Percentiles rank a stretch among this genome's conserved stretches.
Evolutionary conservation across 805 yeast species (phyloP).

Genomic region (Lachancea dasiensis): DNA sequence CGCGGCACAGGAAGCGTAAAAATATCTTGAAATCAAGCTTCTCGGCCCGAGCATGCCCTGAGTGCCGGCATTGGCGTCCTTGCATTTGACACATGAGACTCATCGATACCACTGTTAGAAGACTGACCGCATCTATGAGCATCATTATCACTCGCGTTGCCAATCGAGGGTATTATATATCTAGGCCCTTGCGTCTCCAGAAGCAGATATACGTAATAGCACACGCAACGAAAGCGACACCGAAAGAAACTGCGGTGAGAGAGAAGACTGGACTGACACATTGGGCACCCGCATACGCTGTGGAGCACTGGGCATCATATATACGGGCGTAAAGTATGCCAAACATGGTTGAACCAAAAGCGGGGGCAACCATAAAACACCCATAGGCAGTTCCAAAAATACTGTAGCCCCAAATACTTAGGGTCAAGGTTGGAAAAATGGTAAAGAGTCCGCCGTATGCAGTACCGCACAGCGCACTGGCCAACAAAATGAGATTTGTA

Average conservation of each 20-base stretch:
- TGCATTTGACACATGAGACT: no score
- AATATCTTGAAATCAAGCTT: no score
- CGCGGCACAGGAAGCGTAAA: no score
- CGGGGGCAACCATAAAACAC: slow-evolving; percentile 80
- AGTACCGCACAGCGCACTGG: slow-evolving; percentile 55
- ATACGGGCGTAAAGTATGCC: slow-evolving; percentile 65
- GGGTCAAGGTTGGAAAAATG: slow-evolving; percentile 75
- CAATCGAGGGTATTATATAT: slow-evolving; percentile 1
- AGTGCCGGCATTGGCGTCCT: no score
- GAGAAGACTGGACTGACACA: slow-evolving; percentile 23
- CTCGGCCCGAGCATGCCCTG: no score
- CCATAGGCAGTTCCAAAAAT: slow-evolving; percentile 94
- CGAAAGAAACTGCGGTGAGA: slow-evolving; percentile 14
- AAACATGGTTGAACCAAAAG: slow-evolving; percentile 64
- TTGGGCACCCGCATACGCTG: slow-evolving; percentile 3
- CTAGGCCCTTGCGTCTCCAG: slow-evolving; percentile 8
- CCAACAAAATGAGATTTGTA: slow-evolving; percentile 19
- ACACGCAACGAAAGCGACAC: slow-evolving; percentile 2
- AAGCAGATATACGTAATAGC: slow-evolving; percentile 1
- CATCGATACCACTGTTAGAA: no score
- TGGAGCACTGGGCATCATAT: slow-evolving; percentile 41
- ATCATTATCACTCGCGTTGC: no score
- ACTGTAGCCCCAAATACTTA: slow-evolving; percentile 82
- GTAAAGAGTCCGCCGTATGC: slow-evolving; percentile 84
- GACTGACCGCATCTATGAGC: no score